Evolutionary conservation across 2,329 filamentous ascomycete genomes (phyloP), one percentile per base, ranked within the genome.

Genomic region (Lecanoromycetidae sp.): DNA sequence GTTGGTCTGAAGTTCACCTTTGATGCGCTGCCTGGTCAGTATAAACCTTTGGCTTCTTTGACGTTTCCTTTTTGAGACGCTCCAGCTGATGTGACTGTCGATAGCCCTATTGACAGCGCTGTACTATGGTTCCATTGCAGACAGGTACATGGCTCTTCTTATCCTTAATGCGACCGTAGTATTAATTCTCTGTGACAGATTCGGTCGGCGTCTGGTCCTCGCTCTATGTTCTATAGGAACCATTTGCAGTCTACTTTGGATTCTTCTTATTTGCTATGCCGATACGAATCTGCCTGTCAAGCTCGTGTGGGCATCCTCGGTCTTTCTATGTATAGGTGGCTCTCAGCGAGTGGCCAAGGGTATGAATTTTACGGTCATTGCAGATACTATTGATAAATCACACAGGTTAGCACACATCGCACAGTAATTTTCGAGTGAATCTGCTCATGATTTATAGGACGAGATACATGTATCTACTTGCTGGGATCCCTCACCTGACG

Each of bases 251-350:
- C 27, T 52, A 22, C 9, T 43, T 9, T 47, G 50, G 47, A 45
- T 50, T 19, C 35, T 52, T 9, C 26, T 50, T 13, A 38, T 52
- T 20, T 52, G 50, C 29, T 50, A 45, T 43, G 32, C 39, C 12
- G 27, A 50, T 29, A 26, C 26, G 5, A 44, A 19, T n/a, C 30
- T 48, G 13, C 48, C 50, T 6, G 27, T 50, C 13, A 46, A 43
- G 29, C 36, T 52, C 25, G 22, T 52, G n/a, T 52, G 50, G 50
- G 42, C 40, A 7, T 52, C 50, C 27, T 45, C 50, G 25, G 8
- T 50, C 32, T 52, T 52, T 30, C 47, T 52, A 2, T 50, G 40
- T 30, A 22, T 52, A 19, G 50, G 50, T 19, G 50, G 50, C 29
- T 49, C 48, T 20, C 46, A 52, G 25, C 44, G 47, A 17, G 40